These are phyloP conservation scores for Coemansia sp. DNA, from an alignment of 192 early-diverging fungal genomes.

Conservation along the genomic window DNA sequence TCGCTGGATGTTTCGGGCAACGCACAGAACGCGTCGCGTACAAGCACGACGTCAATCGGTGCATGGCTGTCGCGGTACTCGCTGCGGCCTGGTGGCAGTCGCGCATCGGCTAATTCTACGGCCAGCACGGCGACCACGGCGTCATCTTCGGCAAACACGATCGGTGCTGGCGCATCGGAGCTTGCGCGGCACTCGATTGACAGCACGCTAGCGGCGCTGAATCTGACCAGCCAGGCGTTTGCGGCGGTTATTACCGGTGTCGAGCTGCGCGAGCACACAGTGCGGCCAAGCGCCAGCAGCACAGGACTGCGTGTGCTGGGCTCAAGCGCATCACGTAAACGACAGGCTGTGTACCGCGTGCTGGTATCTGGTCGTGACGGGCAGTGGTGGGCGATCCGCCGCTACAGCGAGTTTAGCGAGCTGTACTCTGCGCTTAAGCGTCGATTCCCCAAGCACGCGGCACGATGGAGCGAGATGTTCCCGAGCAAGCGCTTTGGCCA, in stretches of 20 bases:
- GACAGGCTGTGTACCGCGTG: conserved; percentile 44
- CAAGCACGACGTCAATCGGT: conserved; percentile 25
- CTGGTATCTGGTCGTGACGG: conserved; percentile 48
- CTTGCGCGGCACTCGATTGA: conserved; percentile 47
- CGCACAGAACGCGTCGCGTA: background rate
- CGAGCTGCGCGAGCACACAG: conserved; percentile 38
- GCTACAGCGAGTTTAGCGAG: conserved; percentile 54
- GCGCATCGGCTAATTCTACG: conserved; percentile 39
- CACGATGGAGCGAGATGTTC: conserved; percentile 40
- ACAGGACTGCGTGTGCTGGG: conserved; percentile 18
- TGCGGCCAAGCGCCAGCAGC: conserved; percentile 16
- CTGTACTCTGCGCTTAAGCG: conserved; percentile 30
- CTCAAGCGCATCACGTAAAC: conserved; percentile 21
- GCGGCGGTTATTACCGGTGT: conserved; percentile 49
- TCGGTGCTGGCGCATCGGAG: conserved; percentile 32
- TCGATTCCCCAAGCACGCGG: conserved; percentile 27
- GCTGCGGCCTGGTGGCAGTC: conserved; percentile 35
- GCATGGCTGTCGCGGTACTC: conserved; percentile 51
- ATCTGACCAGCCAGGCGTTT: conserved; percentile 39
- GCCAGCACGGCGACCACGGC: conserved; percentile 35
- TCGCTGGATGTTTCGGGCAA: conserved; percentile 29
- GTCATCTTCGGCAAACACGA: conserved; percentile 29
- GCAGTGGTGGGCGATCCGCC: conserved; percentile 48
- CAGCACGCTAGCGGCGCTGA: conserved; percentile 42
- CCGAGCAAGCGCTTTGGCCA: conserved; percentile 43